Conservation (phyloP, 1,139 yeast species). For the Hansenula sp. region DNA sequence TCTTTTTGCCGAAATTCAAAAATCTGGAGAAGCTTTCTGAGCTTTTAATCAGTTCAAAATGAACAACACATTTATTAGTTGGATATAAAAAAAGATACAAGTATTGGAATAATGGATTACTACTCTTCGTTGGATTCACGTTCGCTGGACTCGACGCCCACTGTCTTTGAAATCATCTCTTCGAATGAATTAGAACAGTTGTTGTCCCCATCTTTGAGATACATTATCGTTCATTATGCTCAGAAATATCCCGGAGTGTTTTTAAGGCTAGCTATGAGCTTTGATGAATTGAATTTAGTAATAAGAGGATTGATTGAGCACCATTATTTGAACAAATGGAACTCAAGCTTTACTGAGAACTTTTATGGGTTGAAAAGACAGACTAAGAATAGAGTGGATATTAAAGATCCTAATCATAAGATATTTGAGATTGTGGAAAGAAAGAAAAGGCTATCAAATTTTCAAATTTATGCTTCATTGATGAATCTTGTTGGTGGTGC, state of each 20-base stretch:
- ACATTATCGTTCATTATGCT: constrained; percentile 78
- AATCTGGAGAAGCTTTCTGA: not conserved
- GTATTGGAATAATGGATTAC: no score
- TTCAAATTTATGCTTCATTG: constrained; percentile 58
- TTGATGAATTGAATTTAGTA: constrained; percentile 70
- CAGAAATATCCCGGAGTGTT: constrained; percentile 71
- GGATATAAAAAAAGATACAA: no score
- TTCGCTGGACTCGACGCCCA: constrained; percentile 71
- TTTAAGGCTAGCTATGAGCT: constrained; percentile 58
- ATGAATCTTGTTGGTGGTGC: constrained; percentile 64
- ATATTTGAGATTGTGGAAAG: constrained; percentile 49
- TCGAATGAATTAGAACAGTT: constrained; percentile 75
- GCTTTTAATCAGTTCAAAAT: not conserved
- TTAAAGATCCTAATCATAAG: constrained; percentile 17
- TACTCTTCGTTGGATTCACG: constrained; percentile 78
- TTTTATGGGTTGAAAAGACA: constrained; percentile 83
- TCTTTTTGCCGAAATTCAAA: not conserved
- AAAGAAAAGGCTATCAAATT: constrained; percentile 47
- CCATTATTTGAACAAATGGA: constrained; percentile 70
- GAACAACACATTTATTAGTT: no score
- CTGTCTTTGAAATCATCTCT: constrained; percentile 79
- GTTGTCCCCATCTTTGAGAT: constrained; percentile 79
- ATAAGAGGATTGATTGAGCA: constrained; percentile 71
- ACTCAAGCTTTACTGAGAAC: constrained; percentile 85
- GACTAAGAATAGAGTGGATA: constrained; percentile 27